Evolutionary conservation across 805 yeast genomes (phyloP), one percentile per base, ranked within the genome.

Genomic region (Kuraishia hungarica): DNA sequence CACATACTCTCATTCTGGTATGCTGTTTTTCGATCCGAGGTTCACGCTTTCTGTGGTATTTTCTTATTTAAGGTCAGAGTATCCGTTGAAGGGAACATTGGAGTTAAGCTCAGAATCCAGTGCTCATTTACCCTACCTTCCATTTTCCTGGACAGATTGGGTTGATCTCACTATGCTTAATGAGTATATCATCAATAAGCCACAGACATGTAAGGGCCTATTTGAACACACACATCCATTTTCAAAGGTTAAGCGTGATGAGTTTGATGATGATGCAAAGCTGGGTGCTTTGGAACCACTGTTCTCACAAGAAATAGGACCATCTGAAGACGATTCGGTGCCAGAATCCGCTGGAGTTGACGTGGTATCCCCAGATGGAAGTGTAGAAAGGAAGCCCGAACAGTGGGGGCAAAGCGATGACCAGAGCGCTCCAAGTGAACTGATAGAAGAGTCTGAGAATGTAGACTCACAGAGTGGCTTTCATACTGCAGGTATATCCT

Each of bases 91-190:
- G 50, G 24, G 46, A 19, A 19, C 35, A 13, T 8, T 11, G 35
- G 28, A 49, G 4, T 8, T 23, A 19, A 24, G n/a, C 51, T 23
- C 29, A 4, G 21, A 24, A 10, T n/a, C 29, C 8, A 28, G 13
- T 23, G 13, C 7, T 13, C 49, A 22, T 22, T 19, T 21, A 22
- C 24, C 24, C 3, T 21, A 21, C 19, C 56, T 68, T 1, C 72
- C 72, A 7, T 80, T 80, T 58, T 72, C 78, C 53, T 80, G 84
- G 84, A 69, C 74, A 10, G 84, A 80, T 58, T 80, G 84, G 84
- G 73, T 76, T 5, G 83, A 80, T 64, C 58, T 79, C 54, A 67
- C 78, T 1, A 56, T 60, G 17, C 62, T 80, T 50, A 75, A 79
- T 57, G 62, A 62, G 39, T 67, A 64, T 51, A 58, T 74, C 6